phyloP scores from a whole-genome alignment of 2,329 filamentous ascomycete genomes.

The Cladobotryum mycophilum region DNA sequence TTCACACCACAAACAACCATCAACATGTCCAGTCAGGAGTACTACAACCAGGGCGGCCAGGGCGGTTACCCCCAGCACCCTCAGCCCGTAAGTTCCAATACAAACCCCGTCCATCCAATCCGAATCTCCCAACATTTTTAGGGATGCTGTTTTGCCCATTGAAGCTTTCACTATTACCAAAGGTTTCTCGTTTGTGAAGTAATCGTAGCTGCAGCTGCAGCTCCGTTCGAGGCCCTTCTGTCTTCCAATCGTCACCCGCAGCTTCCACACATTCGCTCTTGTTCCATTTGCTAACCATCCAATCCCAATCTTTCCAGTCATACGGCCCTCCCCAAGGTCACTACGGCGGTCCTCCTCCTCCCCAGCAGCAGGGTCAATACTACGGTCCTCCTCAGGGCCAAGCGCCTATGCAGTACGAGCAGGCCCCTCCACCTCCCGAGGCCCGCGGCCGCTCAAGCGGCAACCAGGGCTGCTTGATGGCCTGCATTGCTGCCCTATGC shows the following conservation, averaged over 20 bases:
- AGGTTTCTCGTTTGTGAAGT: too few relatives aligned
- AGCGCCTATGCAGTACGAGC: constrained; percentile 40
- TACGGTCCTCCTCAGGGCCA: constrained; percentile 28
- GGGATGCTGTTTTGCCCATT: too few relatives aligned
- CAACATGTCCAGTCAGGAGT: constrained; percentile 36
- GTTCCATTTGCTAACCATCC: constrained; percentile 11
- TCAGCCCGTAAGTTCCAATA: constrained; percentile 28
- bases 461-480: constrained; percentile 38
- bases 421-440: constrained; percentile 28
- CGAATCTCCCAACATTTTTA: too few relatives aligned
- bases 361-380: constrained; percentile 22
- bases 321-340: constrained; percentile 27
- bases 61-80: constrained; percentile 33
- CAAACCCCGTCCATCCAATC: not conserved
- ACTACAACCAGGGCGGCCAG: constrained; percentile 30
- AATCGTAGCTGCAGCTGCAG: too few relatives aligned
- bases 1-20: not conserved
- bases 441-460: constrained; percentile 25
- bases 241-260: too few relatives aligned
- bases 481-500: constrained; percentile 43
- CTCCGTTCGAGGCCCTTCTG: too few relatives aligned
- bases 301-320: constrained; percentile 15
- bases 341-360: constrained; percentile 25
- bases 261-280: too few relatives aligned
- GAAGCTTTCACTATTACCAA: too few relatives aligned